Percentiles rank a stretch among this genome's conserved stretches.
Conservation (phyloP, 768 basidiomycete genomes). For the Tremella yokohamensis region DNA sequence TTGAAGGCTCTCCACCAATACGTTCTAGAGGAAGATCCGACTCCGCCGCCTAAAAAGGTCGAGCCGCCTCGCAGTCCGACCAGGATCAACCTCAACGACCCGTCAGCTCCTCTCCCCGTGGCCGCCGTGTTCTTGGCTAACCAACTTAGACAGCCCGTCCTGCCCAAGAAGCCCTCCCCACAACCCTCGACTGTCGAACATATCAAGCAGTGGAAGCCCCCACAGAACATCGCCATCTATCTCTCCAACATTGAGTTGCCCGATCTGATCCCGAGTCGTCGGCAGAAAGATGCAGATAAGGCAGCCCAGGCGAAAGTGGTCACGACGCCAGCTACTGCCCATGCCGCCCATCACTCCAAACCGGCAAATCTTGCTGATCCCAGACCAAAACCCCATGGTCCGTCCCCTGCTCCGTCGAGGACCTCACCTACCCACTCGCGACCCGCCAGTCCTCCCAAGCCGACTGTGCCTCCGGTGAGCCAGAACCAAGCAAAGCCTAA, state of each 20-base stretch:
- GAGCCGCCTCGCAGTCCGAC: constrained; percentile 22
- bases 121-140: background rate
- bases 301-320: no score
- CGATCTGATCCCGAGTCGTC: constrained; percentile 39
- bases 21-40: constrained; percentile 41
- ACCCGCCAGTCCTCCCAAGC: no score
- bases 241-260: constrained; percentile 49
- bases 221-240: constrained; percentile 45
- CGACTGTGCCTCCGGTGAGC: no score
- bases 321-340: no score
- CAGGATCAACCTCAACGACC: constrained; percentile 46
- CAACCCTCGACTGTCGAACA: background rate
- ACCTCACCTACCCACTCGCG: no score
- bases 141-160: background rate
- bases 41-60: constrained; percentile 2
- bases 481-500: no score
- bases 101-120: background rate
- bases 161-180: background rate
- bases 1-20: constrained; percentile 46
- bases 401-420: no score
- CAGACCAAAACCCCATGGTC: no score
- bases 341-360: no score
- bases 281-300: background rate
- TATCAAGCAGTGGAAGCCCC: constrained; percentile 30
- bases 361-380: no score